Percentiles rank a stretch among this genome's conserved stretches.
Conservation (phyloP, 148 eudicot genomes). For the Vaccinium vitisidaea region DNA sequence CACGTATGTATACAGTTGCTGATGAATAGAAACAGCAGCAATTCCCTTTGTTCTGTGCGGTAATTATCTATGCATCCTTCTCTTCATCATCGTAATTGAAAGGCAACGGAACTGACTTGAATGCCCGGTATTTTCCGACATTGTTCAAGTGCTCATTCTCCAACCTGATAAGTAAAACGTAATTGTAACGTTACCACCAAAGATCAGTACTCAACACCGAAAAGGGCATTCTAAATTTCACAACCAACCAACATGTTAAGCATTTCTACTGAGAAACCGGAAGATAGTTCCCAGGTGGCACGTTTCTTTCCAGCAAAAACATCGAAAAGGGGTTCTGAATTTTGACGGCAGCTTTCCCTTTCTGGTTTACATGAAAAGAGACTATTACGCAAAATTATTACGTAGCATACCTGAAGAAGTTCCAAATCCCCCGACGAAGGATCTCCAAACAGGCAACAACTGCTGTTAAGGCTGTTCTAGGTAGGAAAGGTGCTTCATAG, state of each 20-base stretch:
- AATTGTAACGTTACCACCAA: not conserved
- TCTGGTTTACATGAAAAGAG: not conserved
- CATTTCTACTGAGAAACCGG: not conserved
- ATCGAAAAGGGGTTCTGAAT: not conserved
- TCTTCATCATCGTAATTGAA: conserved; percentile 38
- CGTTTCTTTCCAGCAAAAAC: not conserved
- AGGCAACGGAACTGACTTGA: conserved; percentile 51
- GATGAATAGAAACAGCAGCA: not conserved
- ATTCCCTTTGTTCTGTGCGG: not conserved
- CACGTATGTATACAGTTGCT: not conserved
- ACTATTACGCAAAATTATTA: not conserved
- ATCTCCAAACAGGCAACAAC: conserved; percentile 49
- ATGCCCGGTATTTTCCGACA: conserved; percentile 55
- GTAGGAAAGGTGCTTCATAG: conserved; percentile 36
- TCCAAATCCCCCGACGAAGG: conserved; percentile 62
- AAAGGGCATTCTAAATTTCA: not conserved
- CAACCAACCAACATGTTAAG: not conserved
- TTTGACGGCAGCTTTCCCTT: not conserved
- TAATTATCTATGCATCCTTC: conserved; percentile 13
- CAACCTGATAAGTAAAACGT: conserved; percentile 29
- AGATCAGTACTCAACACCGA: no score
- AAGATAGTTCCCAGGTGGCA: not conserved
- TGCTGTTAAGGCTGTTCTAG: conserved; percentile 36
- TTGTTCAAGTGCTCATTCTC: conserved; percentile 67
- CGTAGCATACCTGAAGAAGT: conserved; percentile 48